phyloP scores from a whole-genome alignment of 2,329 filamentous ascomycete species.

The Ophiostoma montium region DNA sequence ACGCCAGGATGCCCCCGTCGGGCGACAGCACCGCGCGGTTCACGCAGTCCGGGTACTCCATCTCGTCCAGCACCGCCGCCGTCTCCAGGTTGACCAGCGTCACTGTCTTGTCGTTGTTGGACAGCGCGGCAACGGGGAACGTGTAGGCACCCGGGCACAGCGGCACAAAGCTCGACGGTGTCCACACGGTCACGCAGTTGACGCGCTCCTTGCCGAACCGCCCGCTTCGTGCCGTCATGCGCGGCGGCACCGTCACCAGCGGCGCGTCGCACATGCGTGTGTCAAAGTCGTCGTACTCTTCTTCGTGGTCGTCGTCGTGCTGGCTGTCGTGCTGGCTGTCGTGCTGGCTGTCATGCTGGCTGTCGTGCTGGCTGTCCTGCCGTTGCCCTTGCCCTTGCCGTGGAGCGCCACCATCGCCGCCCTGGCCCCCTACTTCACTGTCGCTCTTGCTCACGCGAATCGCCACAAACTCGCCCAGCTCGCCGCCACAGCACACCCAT shows the following conservation, averaged over 20 bases:
- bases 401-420: background rate
- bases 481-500: slow-evolving; percentile 83
- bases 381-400: background rate
- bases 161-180: slow-evolving; percentile 27
- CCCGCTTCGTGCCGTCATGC: slow-evolving; percentile 31
- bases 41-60: slow-evolving; percentile 71
- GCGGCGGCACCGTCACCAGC: slow-evolving; percentile 6
- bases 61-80: slow-evolving; percentile 48
- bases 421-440: no score
- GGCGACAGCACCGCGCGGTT: slow-evolving; percentile 93
- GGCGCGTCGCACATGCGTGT: background rate
- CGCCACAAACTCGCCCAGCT: slow-evolving; percentile 74
- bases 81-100: slow-evolving; percentile 65
- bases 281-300: slow-evolving; percentile 11
- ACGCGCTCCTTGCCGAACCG: slow-evolving; percentile 46
- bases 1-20: slow-evolving; percentile 64
- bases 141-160: slow-evolving; percentile 27
- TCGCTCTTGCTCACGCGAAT: slow-evolving; percentile 45
- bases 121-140: slow-evolving; percentile 52
- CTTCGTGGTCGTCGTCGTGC: slow-evolving; percentile 17
- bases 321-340: slow-evolving; percentile 7
- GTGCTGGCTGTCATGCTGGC: background rate
- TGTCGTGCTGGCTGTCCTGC: background rate
- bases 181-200: slow-evolving; percentile 54
- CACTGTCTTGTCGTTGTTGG: slow-evolving; percentile 87